Evolutionary conservation across 2,329 filamentous ascomycete species (phyloP).

Genomic region (Aureobasidium sp.): DNA sequence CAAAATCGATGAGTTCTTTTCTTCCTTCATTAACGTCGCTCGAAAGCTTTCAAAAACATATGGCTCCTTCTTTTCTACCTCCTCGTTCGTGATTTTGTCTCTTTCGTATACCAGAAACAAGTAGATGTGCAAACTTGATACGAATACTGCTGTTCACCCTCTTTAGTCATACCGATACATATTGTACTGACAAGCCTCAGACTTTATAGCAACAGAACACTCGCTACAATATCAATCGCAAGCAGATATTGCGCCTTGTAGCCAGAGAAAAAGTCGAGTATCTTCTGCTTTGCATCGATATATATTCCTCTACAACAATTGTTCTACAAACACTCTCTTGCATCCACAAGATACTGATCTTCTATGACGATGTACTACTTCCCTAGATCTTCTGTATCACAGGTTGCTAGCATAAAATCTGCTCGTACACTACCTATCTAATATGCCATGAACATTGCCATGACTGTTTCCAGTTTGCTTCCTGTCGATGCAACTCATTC

Average conservation of each 20-base stretch:
- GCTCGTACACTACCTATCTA: slow-evolving; percentile 60
- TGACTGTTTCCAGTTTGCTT: slow-evolving; percentile 61
- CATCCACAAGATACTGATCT: background rate
- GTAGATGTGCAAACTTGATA: too few relatives aligned
- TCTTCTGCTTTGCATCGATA: background rate
- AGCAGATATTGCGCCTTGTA: too few relatives aligned
- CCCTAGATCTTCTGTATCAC: slow-evolving; percentile 65
- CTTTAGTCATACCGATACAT: too few relatives aligned
- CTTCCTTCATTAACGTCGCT: background rate
- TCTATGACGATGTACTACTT: slow-evolving; percentile 21
- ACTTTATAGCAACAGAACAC: too few relatives aligned
- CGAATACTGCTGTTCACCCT: too few relatives aligned
- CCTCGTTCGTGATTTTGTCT: too few relatives aligned
- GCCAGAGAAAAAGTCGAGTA: background rate
- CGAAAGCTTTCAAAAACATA: background rate
- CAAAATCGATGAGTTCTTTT: background rate
- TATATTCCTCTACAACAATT: too few relatives aligned
- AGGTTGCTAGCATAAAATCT: slow-evolving; percentile 48
- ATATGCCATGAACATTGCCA: slow-evolving; percentile 71
- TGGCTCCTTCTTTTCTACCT: too few relatives aligned
- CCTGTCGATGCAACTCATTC: slow-evolving; percentile 45
- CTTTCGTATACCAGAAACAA: too few relatives aligned
- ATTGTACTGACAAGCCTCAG: too few relatives aligned
- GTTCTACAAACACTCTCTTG: background rate
- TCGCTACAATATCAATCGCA: too few relatives aligned